These are phyloP conservation scores for Hemileccinum impolitum DNA, from an alignment of 768 basidiomycete genomes.

Conservation along the genomic window DNA sequence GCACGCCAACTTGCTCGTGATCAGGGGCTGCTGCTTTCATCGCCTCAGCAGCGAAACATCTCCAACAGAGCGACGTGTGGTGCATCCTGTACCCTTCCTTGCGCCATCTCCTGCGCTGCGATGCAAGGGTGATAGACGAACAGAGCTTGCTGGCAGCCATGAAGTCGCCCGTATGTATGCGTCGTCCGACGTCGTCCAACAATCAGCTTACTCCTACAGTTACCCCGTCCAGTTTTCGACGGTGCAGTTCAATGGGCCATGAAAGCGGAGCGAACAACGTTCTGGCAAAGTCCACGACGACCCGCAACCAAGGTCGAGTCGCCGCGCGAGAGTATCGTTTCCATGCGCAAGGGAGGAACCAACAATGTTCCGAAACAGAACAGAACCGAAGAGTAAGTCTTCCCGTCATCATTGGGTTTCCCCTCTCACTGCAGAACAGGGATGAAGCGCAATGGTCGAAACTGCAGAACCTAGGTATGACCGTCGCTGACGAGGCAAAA, in stretches of 20 bases:
- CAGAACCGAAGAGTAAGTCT: constrained; percentile 75
- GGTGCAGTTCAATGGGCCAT: constrained; percentile 87
- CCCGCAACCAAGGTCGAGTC: constrained; percentile 53
- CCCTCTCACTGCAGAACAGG: constrained; percentile 36
- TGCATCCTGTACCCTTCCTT: constrained; percentile 94
- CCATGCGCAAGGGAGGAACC: constrained; percentile 52
- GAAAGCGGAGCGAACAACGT: constrained; percentile 73
- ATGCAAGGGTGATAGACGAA: constrained; percentile 73
- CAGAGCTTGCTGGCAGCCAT: constrained; percentile 70
- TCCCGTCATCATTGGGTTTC: neutral
- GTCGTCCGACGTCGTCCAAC: neutral
- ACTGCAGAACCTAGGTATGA: constrained; percentile 88
- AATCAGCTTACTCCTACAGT: constrained; percentile 25
- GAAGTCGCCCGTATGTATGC: constrained; percentile 68
- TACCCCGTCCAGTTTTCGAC: constrained; percentile 75
- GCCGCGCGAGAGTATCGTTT: constrained; percentile 67
- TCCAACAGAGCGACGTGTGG: constrained; percentile 90
- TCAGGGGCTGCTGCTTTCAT: constrained; percentile 86
- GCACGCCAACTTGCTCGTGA: constrained; percentile 3
- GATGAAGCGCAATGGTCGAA: constrained; percentile 75
- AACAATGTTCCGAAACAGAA: constrained; percentile 40
- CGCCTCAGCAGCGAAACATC: constrained; percentile 75
- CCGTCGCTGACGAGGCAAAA: constrained; percentile 75
- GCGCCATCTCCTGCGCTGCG: constrained; percentile 80
- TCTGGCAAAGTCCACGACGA: constrained; percentile 66